Conservation (phyloP, 176 grass and related monocot genomes). For the Poa annua region DNA sequence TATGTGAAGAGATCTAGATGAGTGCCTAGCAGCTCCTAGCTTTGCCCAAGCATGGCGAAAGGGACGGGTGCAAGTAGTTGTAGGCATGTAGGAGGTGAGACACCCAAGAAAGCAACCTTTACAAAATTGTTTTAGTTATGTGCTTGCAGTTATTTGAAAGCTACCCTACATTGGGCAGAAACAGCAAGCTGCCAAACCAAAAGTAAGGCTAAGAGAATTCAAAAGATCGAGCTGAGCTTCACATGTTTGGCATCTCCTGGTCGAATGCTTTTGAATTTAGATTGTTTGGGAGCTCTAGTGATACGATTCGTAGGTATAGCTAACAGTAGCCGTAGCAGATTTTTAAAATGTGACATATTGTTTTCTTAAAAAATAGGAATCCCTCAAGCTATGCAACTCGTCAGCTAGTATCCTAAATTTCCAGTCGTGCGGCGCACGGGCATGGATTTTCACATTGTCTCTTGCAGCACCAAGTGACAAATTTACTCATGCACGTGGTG, state of each 20-base stretch:
- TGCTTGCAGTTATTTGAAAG: constrained; percentile 48
- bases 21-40: constrained; percentile 17
- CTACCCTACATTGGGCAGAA: constrained; percentile 33
- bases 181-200: constrained; percentile 46
- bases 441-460: neutral
- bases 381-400: neutral
- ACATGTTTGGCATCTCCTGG: constrained; percentile 32
- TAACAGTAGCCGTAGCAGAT: neutral
- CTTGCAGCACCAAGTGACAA: neutral
- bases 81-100: constrained; percentile 26
- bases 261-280: constrained; percentile 5
- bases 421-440: neutral
- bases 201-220: neutral
- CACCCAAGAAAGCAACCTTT: constrained; percentile 35
- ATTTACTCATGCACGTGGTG: neutral
- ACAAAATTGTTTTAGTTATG: constrained; percentile 36
- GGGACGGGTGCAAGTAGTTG: neutral
- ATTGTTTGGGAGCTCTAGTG: neutral
- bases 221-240: constrained; percentile 41
- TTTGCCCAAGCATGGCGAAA: constrained; percentile 23
- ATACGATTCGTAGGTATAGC: neutral
- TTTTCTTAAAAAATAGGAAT: neutral
- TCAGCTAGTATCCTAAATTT: neutral
- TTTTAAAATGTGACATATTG: neutral
- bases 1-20: constrained; percentile 12